These are phyloP conservation scores for Hypoxylon sp. DNA, from an alignment of 2,329 filamentous ascomycete genomes.

Conservation along the genomic window DNA sequence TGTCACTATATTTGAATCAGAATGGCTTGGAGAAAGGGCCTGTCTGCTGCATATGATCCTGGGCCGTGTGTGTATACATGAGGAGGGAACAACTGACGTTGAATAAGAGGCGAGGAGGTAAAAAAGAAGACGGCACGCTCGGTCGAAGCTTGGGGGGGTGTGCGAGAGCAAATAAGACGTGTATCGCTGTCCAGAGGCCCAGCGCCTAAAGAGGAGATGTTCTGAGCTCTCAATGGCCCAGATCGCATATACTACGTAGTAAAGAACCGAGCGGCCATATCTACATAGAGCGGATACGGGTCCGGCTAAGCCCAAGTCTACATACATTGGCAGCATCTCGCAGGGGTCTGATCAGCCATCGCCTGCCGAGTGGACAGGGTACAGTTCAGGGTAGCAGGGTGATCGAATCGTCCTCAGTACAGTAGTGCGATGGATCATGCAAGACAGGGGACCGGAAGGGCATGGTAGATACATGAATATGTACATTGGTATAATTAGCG, in stretches of 20 bases:
- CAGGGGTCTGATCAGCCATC: constrained; percentile 58
- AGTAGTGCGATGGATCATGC: constrained; percentile 54
- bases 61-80: constrained; percentile 50
- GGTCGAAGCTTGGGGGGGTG: constrained; percentile 53
- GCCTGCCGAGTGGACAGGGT: constrained; percentile 57
- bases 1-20: constrained; percentile 53
- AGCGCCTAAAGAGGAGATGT: constrained; percentile 61
- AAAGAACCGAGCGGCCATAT: constrained; percentile 59
- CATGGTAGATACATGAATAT: constrained; percentile 46
- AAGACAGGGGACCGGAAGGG: constrained; percentile 51
- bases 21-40: constrained; percentile 50
- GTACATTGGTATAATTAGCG: constrained; percentile 60
- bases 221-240: constrained; percentile 61
- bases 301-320: constrained; percentile 60
- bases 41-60: constrained; percentile 53
- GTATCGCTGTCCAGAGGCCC: constrained; percentile 55
- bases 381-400: constrained; percentile 54
- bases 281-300: constrained; percentile 62
- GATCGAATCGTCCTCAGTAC: constrained; percentile 51
- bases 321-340: constrained; percentile 53
- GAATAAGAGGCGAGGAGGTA: constrained; percentile 52
- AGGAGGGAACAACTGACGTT: constrained; percentile 46
- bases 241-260: constrained; percentile 57
- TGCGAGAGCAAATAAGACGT: constrained; percentile 58
- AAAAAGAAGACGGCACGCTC: constrained; percentile 50